Evolutionary conservation across 1,284 basidiomycete genomes (phyloP).

Genomic region (Cutaneotrichosporon spelunceum): DNA sequence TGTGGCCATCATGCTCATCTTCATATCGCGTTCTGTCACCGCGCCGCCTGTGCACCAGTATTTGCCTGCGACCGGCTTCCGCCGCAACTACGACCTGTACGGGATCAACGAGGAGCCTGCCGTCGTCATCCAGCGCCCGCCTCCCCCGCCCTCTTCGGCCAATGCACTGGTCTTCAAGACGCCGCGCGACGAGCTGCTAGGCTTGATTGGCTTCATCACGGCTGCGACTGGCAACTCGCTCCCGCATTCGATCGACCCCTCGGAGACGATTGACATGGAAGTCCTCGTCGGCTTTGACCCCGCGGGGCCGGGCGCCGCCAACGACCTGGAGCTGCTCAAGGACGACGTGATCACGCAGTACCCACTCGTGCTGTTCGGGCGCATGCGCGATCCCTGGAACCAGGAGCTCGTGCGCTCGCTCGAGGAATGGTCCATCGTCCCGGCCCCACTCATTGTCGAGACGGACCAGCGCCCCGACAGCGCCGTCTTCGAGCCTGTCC

Average conservation of each 20-base stretch:
- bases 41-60: neutral
- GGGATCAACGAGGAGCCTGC: slow-evolving; percentile 21
- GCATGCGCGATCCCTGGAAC: slow-evolving; percentile 58
- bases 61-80: neutral
- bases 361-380: slow-evolving; percentile 73
- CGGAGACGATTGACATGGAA: slow-evolving; percentile 66
- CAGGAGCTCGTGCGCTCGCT: slow-evolving; percentile 67
- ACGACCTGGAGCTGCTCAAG: slow-evolving; percentile 44
- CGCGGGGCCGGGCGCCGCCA: slow-evolving; percentile 57
- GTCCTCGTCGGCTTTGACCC: slow-evolving; percentile 81
- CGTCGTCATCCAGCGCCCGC: slow-evolving; percentile 3
- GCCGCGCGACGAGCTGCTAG: slow-evolving; percentile 66
- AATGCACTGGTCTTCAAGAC: slow-evolving; percentile 13
- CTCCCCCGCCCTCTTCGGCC: neutral
- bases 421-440: slow-evolving; percentile 60
- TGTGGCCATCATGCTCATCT: slow-evolving; percentile 27
- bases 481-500: slow-evolving; percentile 54
- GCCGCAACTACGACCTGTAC: slow-evolving; percentile 8
- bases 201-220: slow-evolving; percentile 68
- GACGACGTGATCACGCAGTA: slow-evolving; percentile 64
- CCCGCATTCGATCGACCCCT: slow-evolving; percentile 63
- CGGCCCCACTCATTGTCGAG: slow-evolving; percentile 68
- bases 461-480: slow-evolving; percentile 65
- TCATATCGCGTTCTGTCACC: slow-evolving; percentile 26
- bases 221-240: slow-evolving; percentile 74